Evolutionary conservation across 176 grass and related monocot species (phyloP), one percentile per base, ranked within the genome.

Genomic region (Metroxylon sagu): DNA sequence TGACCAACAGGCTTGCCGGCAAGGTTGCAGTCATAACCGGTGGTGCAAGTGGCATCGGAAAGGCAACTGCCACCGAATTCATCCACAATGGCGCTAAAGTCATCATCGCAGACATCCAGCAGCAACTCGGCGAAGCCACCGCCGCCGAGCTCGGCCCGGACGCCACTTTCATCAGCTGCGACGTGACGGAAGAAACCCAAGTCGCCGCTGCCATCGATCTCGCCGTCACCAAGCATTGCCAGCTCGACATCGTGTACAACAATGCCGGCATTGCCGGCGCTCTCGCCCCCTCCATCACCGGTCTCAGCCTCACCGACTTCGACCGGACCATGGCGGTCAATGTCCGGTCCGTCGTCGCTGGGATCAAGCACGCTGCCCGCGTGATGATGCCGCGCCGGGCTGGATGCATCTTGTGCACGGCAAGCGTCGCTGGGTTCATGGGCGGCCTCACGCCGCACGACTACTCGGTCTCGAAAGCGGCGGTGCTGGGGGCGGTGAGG

Each of bases 351-450:
- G 18, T 43, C 50, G 80, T 90, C 10, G 83, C 80, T 0, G 70
- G 60, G 7, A 75, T 96, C 68, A 90, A 96, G 80, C 77, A 96
- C 76, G 92, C 86, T 6, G 74, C 83, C 18, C 92, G 77, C 17
- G 83, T 96, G 48, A 96, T 90, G 92, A 76, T 80, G 30, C 80
- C 92, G 0, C 75, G 52, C 0, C 56, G 61, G 31, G 3, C 57
- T 71, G 87, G 92, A 0, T 87, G 83, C 80, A 61, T 96, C 19
- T 65, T 96, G 25, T 96, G 81, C 75, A 88, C 87, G 23, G 80
- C 77, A 18, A 85, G 81, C 65, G 63, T 71, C 39, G 31, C 74
- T 48, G 86, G 86, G 12, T 26, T 49, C 1, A 14, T 71, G 1
- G 65, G 54, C n/a, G 75, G 77, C 10, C 1, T 73, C 0, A 49